Evolutionary conservation across 1,284 basidiomycete genomes (phyloP), one percentile per base, ranked within the genome.

Genomic region (Rhodotorula sp.): DNA sequence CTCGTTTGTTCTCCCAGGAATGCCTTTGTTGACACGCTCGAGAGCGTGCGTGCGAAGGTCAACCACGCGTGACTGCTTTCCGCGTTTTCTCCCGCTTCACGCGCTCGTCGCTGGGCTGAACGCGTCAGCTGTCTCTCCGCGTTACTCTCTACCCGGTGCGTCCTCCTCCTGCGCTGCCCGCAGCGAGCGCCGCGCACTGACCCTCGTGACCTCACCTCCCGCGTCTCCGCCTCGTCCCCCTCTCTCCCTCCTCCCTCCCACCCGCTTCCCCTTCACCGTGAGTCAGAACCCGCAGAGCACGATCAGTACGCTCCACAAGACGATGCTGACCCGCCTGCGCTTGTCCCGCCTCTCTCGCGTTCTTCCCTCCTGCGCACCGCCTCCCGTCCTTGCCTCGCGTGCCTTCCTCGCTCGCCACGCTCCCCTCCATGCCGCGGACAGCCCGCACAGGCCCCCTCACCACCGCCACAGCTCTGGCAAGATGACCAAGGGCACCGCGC

Each of bases 241-340:
- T 46, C 59, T 50, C 25, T 15, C 9, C 59, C 9, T 46, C 44
- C 22, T 34, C 17, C 44, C 34, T 13, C 22, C 13, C 22, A 15
- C 46, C 36, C 32, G 21, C 19, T 21, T 12, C 44, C 44, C 32
- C 21, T 34, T 25, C 7, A 41, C 25, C 22, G 32, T 41, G 17
- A 19, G 59, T 34, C 12, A 3, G 41, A 9, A 9, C 27, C 19
- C 22, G 0, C 29, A 32, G 4, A 10, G 5, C 12, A 27, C 32
- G 5, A 15, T 17, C 5, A 13, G 0, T 1, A 12, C 10, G 10
- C 8, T 29, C 12, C 27, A 1, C 8, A 6, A 10, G 1, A 25
- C 44, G 9, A 17, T 36, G 44, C 59, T 60, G 59, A 60, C 59
- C 46, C 17, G 21, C 22, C 56, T 55, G 48, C 48, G 27, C 25